Percentiles rank a stretch among this genome's conserved stretches.
These are phyloP conservation scores for Globisporangium spiculum DNA, from an alignment of 352 stramenopile genomes.

Conservation along the genomic window DNA sequence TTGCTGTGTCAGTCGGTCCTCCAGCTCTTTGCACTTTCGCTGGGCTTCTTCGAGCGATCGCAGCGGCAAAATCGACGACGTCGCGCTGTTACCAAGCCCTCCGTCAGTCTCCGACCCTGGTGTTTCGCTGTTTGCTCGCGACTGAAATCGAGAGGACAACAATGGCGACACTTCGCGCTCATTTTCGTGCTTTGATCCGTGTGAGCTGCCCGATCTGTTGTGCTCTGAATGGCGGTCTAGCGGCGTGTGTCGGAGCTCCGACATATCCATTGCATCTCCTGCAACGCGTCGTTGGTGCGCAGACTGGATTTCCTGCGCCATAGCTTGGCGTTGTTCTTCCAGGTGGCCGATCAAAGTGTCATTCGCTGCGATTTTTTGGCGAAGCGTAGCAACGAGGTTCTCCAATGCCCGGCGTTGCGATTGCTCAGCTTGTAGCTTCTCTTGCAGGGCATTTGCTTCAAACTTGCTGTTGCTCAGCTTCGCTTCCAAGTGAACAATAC, in stretches of 20 bases:
- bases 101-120: slow-evolving; percentile 26
- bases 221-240: slow-evolving; percentile 13
- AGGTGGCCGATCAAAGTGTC: slow-evolving; percentile 57
- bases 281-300: slow-evolving; percentile 43
- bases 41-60: slow-evolving; percentile 67
- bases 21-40: slow-evolving; percentile 71
- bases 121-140: slow-evolving; percentile 22
- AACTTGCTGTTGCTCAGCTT: slow-evolving; percentile 72
- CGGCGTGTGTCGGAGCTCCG: slow-evolving; percentile 48
- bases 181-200: not conserved
- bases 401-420: slow-evolving; percentile 61
- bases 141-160: slow-evolving; percentile 18
- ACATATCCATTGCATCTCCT: slow-evolving; percentile 61
- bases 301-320: slow-evolving; percentile 71
- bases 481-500: slow-evolving; percentile 73
- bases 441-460: slow-evolving; percentile 56
- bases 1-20: slow-evolving; percentile 68
- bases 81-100: slow-evolving; percentile 20
- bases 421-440: slow-evolving; percentile 54
- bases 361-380: slow-evolving; percentile 63
- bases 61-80: slow-evolving; percentile 58
- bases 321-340: slow-evolving; percentile 70
- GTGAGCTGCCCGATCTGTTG: slow-evolving; percentile 6
- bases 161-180: slow-evolving; percentile 18
- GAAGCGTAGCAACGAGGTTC: slow-evolving; percentile 54